These are phyloP conservation scores for Phellopilus nigrolimitatus DNA, from an alignment of 1,284 basidiomycete species.

Conservation along the genomic window DNA sequence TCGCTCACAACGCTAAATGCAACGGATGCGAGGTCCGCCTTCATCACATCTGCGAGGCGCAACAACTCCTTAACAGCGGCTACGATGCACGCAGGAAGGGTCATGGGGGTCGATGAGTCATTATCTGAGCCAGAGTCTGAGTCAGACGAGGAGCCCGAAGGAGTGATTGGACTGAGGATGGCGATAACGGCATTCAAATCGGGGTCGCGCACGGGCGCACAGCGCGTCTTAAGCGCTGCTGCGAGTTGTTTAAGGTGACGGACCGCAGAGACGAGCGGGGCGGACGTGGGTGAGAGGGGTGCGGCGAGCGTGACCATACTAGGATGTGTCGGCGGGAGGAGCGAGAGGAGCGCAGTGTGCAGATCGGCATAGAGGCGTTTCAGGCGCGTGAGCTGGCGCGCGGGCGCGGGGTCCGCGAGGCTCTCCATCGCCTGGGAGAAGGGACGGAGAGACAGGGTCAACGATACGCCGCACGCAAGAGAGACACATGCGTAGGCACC, in stretches of 20 bases:
- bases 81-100: conserved; percentile 29
- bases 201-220: conserved; percentile 59
- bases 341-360: conserved; percentile 40
- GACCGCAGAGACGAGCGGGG: conserved; percentile 55
- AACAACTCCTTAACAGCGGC: conserved; percentile 44
- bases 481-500: conserved; percentile 32
- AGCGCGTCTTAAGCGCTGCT: conserved; percentile 46
- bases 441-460: conserved; percentile 3
- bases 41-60: conserved; percentile 52
- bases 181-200: conserved; percentile 42
- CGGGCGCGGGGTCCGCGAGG: conserved; percentile 40
- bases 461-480: not conserved
- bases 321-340: conserved; percentile 49
- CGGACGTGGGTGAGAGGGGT: conserved; percentile 59
- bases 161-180: conserved; percentile 30
- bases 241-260: conserved; percentile 48
- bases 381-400: conserved; percentile 45
- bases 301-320: conserved; percentile 46
- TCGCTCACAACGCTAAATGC: conserved; percentile 60
- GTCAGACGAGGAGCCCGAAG: conserved; percentile 21
- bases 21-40: conserved; percentile 56
- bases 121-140: conserved; percentile 22
- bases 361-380: conserved; percentile 52
- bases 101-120: conserved; percentile 22
- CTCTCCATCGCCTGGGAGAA: conserved; percentile 36